These are phyloP conservation scores for Ophiocordyceps robertsii DNA, from an alignment of 2,329 filamentous ascomycete genomes.

Conservation along the genomic window DNA sequence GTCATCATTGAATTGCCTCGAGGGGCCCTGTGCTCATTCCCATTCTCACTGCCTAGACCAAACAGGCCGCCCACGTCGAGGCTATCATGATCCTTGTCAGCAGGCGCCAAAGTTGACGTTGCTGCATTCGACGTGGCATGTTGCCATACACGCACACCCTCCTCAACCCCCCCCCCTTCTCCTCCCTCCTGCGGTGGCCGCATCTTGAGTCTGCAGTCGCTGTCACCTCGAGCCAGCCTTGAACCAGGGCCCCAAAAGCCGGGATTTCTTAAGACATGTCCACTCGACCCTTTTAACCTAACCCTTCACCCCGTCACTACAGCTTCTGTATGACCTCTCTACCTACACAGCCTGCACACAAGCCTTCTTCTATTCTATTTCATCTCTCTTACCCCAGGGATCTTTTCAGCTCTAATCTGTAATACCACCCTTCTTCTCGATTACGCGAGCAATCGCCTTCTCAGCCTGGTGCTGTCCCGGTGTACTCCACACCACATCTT, in stretches of 20 bases:
- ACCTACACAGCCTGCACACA: not conserved
- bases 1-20: no score
- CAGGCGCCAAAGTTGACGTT: constrained; percentile 3
- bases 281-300: not conserved
- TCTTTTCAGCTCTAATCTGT: not conserved
- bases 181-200: not conserved
- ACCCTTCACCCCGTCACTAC: not conserved
- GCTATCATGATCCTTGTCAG: constrained; percentile 1
- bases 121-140: constrained; percentile 4
- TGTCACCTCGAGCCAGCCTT: not conserved
- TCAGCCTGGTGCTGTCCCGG: no score
- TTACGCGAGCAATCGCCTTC: not conserved
- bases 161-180: not conserved
- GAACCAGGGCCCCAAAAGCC: not conserved
- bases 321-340: not conserved
- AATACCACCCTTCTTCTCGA: not conserved
- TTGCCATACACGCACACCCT: not conserved
- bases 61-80: constrained; percentile 1
- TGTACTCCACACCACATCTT: no score
- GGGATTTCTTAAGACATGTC: not conserved
- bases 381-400: not conserved
- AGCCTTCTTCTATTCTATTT: not conserved
- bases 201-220: not conserved
- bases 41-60: not conserved
- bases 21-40: no score